phyloP scores from a whole-genome alignment of 1,284 basidiomycete species.

The Fomitopsis pinicola region DNA sequence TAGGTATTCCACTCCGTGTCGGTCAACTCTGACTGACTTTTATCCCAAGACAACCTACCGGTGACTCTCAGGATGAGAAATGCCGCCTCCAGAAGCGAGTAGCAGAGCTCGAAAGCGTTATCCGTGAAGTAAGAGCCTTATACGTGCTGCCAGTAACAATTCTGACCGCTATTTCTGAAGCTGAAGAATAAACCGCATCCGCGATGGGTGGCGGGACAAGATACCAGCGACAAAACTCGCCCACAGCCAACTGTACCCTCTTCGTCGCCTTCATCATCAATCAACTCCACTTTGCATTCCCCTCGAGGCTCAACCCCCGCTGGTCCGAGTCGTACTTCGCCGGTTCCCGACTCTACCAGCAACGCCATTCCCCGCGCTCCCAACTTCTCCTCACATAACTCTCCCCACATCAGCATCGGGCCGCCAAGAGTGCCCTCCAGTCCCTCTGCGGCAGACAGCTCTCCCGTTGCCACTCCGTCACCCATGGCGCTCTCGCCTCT shows the following conservation, averaged over 20 bases:
- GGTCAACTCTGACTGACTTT: not conserved
- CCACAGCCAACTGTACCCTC: not conserved
- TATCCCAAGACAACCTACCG: constrained; percentile 14
- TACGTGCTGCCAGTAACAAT: not conserved
- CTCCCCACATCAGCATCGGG: not conserved
- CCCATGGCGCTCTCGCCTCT: constrained; percentile 16
- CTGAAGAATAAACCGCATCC: constrained; percentile 73
- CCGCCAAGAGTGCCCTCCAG: constrained; percentile 9
- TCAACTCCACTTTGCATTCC: not conserved
- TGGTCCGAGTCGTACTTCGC: not conserved
- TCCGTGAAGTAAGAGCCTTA: constrained; percentile 55
- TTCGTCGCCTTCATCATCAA: not conserved
- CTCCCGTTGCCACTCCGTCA: constrained; percentile 12
- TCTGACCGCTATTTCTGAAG: constrained; percentile 16
- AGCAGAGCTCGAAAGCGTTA: constrained; percentile 79
- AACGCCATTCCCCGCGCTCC: not conserved
- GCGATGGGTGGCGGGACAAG: constrained; percentile 41
- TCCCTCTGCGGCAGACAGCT: constrained; percentile 6
- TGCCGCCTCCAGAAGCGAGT: constrained; percentile 68
- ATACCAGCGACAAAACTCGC: constrained; percentile 12
- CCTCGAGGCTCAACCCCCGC: not conserved
- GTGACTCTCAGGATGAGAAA: constrained; percentile 49
- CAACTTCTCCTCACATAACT: not conserved
- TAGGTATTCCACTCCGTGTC: constrained; percentile 14
- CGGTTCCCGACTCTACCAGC: not conserved